Base-by-base conservation (phyloP, 2,329 filamentous ascomycete genomes). In the Didymella keratinophila region DNA sequence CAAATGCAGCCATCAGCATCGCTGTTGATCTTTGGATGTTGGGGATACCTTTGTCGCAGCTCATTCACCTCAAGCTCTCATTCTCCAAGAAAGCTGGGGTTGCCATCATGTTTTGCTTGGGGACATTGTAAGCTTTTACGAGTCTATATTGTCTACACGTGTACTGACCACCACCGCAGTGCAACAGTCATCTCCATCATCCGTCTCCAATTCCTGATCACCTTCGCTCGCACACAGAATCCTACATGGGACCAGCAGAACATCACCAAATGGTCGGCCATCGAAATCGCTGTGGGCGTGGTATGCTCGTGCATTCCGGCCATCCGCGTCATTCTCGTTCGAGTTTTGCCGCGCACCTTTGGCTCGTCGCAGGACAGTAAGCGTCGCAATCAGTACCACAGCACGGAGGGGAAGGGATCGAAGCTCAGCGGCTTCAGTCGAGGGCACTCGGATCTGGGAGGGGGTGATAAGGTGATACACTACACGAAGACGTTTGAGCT, bases 281-380 rank as follows among this genome's bases (percentile, higher is more conserved):
- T 50, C 6, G 47, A 50, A 41, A 56, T 61, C 18, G 61, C 60
- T 14, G 56, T 66, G 18, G 67, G 65, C 27, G 75, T 79, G 44
- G 71, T 80, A 12, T 79, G 78, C 58, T 74, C 73, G n/a, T 78
- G 78, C 63, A 74, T 80, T 68, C 78, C 78, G 0, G 66, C 70
- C 23, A 55, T 78, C 16, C 72, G 75, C n/a, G 65, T n/a, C 16
- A n/a, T 42, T 6, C 47, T 50, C 20, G 39, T 37, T 25, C 7
- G 28, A 2, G 21, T 44, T 10, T n/a, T 44, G 3, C 49, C 49
- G 11, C 32, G 21, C 28, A 20, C 42, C 3, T 44, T 43, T 4
- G 39, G 46, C 14, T 49, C 46, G n/a, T 39, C 36, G n/a, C 4
- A 28, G 23, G 34, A 16, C n/a, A 18, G 46, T 8, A 32, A 14